Conservation (phyloP, 768 basidiomycete genomes). For the Kwoniella sp. region DNA sequence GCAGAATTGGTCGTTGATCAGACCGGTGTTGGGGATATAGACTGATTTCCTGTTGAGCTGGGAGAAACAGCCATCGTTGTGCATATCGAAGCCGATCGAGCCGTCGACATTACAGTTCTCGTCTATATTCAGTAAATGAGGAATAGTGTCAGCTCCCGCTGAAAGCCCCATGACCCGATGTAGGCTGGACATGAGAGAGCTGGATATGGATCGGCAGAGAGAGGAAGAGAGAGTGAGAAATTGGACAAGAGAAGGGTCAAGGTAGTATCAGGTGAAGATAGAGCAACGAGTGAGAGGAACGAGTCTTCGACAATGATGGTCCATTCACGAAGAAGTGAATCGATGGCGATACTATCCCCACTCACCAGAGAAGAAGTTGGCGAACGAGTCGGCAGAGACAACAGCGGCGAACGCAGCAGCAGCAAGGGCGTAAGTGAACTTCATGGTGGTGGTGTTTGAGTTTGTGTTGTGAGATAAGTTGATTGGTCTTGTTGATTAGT, state of each 20-base stretch:
- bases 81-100: slow-evolving; percentile 21
- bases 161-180: too few species aligned
- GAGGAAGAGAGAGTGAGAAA: too few species aligned
- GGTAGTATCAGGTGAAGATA: too few species aligned
- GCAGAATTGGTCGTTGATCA: slow-evolving; percentile 21
- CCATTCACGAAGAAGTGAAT: too few species aligned
- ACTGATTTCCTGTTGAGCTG: slow-evolving; percentile 16
- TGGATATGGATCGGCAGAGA: too few species aligned
- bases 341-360: too few species aligned
- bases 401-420: slow-evolving; percentile 13
- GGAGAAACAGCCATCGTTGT: slow-evolving; percentile 22
- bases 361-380: slow-evolving; percentile 32
- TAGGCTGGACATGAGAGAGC: too few species aligned
- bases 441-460: slow-evolving; percentile 11
- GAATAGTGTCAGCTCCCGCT: background rate
- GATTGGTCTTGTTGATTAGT: background rate
- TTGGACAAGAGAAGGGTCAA: too few species aligned
- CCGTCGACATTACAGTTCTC: slow-evolving; percentile 18
- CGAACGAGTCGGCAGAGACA: slow-evolving; percentile 27
- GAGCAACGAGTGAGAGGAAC: too few species aligned
- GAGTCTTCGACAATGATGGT: too few species aligned
- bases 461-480: slow-evolving; percentile 1
- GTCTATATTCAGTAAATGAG: slow-evolving; percentile 6
- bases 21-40: slow-evolving; percentile 17
- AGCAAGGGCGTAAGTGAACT: slow-evolving; percentile 19